Evolutionary conservation across 2,329 filamentous ascomycete species (phyloP), one percentile per base, ranked within the genome.

Genomic region (Xylariaceae sp.): DNA sequence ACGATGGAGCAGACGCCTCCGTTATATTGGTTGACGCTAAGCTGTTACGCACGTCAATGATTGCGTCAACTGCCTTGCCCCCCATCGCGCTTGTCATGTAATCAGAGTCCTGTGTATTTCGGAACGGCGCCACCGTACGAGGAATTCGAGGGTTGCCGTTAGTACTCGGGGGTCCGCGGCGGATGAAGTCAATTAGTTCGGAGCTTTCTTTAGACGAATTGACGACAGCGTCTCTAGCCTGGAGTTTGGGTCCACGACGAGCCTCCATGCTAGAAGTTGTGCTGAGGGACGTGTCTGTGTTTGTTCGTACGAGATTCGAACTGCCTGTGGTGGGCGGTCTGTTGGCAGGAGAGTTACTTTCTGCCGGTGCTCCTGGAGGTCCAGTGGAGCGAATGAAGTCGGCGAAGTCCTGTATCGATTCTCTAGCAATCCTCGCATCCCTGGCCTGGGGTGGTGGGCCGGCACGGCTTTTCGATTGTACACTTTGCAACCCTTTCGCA

Each of bases 131-230:
- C 10, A 94, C 87, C n/a, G 83, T 84, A 15, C 89, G 86, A 48
- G 91, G 88, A 62, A 95, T 94, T 23, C 90, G 86, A 60, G 86
- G 89, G 63, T 81, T 80, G 49, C 78, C 80, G 39, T 78, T 76
- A 50, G 77, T 72, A 61, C 77, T 81, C 0, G 89, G 88, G 2
- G 92, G 92, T 0, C 92, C 93, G 71, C 90, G 87, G 51, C 92
- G 87, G 65, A 99, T 95, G 73, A 99, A 97, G 71, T 97, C 92
- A 65, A 97, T 96, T 59, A 99, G 77, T 61, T 97, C 94, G 10
- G 90, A 89, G 58, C 87, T 95, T 64, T 87, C 87, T 54, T 85
- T 84, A 55, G 79, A 80, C 59, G 77, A 77, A 53, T 86, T 81
- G 13, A 85, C 81, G 48, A 81, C 79, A 44, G 90, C 84, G 62